These are phyloP conservation scores for Penicillium sp. DNA, from an alignment of 2,329 filamentous ascomycete species.

Conservation along the genomic window DNA sequence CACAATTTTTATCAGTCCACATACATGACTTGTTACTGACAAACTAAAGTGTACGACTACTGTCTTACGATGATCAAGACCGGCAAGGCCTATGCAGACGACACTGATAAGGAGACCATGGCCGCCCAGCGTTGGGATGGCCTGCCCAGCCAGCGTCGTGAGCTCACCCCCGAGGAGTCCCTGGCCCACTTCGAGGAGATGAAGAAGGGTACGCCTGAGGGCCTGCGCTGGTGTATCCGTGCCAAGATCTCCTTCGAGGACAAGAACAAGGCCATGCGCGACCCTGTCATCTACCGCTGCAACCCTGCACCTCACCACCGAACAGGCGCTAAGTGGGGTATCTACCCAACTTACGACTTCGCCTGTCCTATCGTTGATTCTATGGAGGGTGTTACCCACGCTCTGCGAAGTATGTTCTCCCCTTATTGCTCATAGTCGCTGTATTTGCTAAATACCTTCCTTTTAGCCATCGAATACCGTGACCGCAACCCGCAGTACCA, in stretches of 20 bases:
- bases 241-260: conserved; percentile 91
- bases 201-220: conserved; percentile 80
- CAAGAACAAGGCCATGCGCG: conserved; percentile 92
- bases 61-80: conserved; percentile 81
- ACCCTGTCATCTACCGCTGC: conserved; percentile 97
- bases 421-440: neutral
- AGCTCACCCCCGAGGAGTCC: conserved; percentile 78
- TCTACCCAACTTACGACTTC: conserved; percentile 68
- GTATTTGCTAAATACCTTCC: neutral
- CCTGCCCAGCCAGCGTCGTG: conserved; percentile 76
- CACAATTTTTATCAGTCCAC: neutral
- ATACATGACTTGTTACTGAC: neutral
- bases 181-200: conserved; percentile 88
- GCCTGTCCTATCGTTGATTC: conserved; percentile 64
- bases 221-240: conserved; percentile 83
- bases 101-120: conserved; percentile 89
- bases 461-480: conserved; percentile 55
- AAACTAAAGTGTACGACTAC: conserved; percentile 67
- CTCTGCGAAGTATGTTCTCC: conserved; percentile 50
- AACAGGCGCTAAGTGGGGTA: conserved; percentile 64
- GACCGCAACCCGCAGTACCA: conserved; percentile 54
- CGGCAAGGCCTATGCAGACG: conserved; percentile 89
- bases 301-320: conserved; percentile 67
- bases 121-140: conserved; percentile 80
- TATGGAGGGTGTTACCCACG: conserved; percentile 64